Percentiles rank a stretch among this genome's conserved stretches.
These are phyloP conservation scores for Trichophaea hybrida DNA, from an alignment of 2,329 filamentous ascomycete genomes.

Conservation along the genomic window DNA sequence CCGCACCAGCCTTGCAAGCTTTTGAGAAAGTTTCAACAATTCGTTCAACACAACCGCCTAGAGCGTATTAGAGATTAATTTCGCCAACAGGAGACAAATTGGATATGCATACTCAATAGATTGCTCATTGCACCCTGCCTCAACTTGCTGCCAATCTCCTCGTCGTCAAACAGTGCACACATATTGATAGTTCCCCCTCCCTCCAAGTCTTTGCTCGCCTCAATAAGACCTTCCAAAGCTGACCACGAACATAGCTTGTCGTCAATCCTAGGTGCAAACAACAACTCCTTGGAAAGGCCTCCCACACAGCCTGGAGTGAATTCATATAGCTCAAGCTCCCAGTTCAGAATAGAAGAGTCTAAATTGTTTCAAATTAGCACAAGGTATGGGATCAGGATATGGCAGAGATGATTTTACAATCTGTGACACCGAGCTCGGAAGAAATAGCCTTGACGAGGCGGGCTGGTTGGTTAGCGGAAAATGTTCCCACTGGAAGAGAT, in stretches of 20 bases:
- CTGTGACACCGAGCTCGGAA: constrained; percentile 56
- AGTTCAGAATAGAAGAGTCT: constrained; percentile 65
- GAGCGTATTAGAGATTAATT: constrained; percentile 22
- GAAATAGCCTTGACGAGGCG: constrained; percentile 73
- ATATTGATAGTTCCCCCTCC: constrained; percentile 64
- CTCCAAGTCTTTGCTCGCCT: constrained; percentile 40
- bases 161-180: constrained; percentile 89
- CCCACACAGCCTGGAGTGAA: constrained; percentile 69
- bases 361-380: constrained; percentile 7
- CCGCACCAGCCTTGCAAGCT: constrained; percentile 16
- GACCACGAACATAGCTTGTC: constrained; percentile 96
- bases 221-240: constrained; percentile 68
- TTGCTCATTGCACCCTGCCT: constrained; percentile 83
- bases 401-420: constrained; percentile 32
- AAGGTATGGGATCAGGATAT: background rate
- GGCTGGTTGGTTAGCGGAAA: constrained; percentile 70
- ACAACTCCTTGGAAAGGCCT: constrained; percentile 81
- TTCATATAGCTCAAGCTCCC: constrained; percentile 94
- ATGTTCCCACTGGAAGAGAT: constrained; percentile 53
- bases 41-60: constrained; percentile 66
- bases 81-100: background rate
- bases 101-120: constrained; percentile 39
- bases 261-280: constrained; percentile 88
- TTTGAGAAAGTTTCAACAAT: constrained; percentile 53
- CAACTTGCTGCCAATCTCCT: constrained; percentile 84